Conservation (phyloP, 2,329 filamentous ascomycete genomes). For the Neophaeococcomyces aloes region DNA sequence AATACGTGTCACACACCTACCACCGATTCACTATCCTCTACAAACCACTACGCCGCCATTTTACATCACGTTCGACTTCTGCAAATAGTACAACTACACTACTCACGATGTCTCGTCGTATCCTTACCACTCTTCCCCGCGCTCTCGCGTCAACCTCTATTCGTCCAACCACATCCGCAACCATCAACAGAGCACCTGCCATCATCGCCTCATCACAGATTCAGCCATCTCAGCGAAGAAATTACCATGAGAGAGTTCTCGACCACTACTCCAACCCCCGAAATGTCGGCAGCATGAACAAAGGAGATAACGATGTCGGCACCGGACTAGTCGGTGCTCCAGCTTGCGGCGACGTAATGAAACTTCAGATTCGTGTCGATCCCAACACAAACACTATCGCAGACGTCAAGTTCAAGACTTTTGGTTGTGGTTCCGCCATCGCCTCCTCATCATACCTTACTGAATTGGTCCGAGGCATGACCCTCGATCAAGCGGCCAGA, state of each 20-base stretch:
- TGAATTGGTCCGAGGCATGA: constrained; percentile 91
- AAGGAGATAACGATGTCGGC: constrained; percentile 71
- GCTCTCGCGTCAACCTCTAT: constrained; percentile 41
- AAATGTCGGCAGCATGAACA: constrained; percentile 69
- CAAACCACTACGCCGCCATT: too few species aligned
- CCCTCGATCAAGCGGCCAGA: constrained; percentile 79
- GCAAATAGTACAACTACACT: too few species aligned
- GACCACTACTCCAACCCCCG: constrained; percentile 74
- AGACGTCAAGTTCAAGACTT: constrained; percentile 97
- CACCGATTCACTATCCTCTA: too few species aligned
- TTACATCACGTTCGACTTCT: too few species aligned
- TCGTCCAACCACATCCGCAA: constrained; percentile 36
- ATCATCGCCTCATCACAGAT: constrained; percentile 31
- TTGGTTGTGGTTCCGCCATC: constrained; percentile 89
- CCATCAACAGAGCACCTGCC: constrained; percentile 30
- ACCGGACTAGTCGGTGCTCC: constrained; percentile 77
- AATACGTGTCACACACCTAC: too few species aligned
- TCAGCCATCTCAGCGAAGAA: constrained; percentile 30
- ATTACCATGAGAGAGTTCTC: constrained; percentile 62
- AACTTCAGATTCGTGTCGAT: constrained; percentile 86
- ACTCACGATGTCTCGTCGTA: constrained; percentile 47
- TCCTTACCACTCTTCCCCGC: constrained; percentile 44
- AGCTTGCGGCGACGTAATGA: constrained; percentile 87
- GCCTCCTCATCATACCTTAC: constrained; percentile 91
- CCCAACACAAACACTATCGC: constrained; percentile 76